Base-by-base conservation (phyloP, 352 stramenopile species). In the Pythium aphanidermatum region DNA sequence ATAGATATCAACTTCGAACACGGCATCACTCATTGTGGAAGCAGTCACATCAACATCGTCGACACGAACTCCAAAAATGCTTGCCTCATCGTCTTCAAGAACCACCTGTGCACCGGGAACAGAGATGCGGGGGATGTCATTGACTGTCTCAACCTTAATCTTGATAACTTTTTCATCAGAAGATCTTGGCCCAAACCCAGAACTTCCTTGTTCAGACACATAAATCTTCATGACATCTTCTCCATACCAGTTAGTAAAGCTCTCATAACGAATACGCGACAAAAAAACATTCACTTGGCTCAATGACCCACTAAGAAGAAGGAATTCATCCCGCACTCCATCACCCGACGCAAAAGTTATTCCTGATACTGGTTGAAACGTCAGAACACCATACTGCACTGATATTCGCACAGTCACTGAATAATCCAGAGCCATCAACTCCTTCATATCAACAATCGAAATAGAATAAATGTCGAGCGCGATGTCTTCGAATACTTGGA, bases 211-310 rank as follows among this genome's bases (percentile, higher is more conserved):
- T 24, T 87, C 70, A 17, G 68, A 65, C 13, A 88, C 72, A 16
- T 71, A 65, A 5, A 91, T 32, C 14, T 40, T 47, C 1, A 91
- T 54, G 5, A 60, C 58, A 28, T 91, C 79, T 20, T 79, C 50
- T 19, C 79, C 79, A 31, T 86, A 85, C 79, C 79, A 88, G 31
- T 91, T 86, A 35, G 86, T 42, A 19, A 80, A 86, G 11, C 58
- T 62, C 35, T 68, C 53, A 42, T 88, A 91, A 34, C 56, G 68
- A 11, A 88, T 40, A 0, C 28, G 52, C 14, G 66, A 54, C 29
- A 91, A 42, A 35, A 80, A 52, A 5, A 42, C 34, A 31, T 91
- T 91, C 14, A 91, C 61, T n/a, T 60, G 68, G 34, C 60, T 79
- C 10, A 88, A 48, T 8, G 61, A 39, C 2, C 76, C 79, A 26